phyloP scores from a whole-genome alignment of 2,329 filamentous ascomycete genomes.

The Colletotrichum navitas region DNA sequence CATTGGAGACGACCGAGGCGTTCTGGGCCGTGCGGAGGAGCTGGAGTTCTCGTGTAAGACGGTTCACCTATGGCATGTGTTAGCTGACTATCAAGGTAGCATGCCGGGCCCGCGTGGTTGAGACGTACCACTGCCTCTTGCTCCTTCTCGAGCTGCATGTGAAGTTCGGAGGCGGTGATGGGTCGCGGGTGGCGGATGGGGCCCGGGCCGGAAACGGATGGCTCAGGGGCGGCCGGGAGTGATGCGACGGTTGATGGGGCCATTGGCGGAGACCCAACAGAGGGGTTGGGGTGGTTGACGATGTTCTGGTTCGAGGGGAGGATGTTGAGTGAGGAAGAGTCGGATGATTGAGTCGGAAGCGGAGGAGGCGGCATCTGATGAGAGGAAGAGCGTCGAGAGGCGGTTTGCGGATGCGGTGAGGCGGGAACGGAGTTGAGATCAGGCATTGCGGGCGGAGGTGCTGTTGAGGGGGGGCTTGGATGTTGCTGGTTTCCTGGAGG shows the following conservation, averaged over 20 bases:
- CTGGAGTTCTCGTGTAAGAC: conserved; percentile 88
- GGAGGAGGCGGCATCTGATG: conserved; percentile 59
- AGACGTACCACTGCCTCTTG: conserved; percentile 87
- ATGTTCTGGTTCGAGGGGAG: conserved; percentile 68
- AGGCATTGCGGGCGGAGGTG: conserved; percentile 56
- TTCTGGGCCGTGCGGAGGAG: conserved; percentile 81
- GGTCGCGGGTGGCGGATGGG: conserved; percentile 89
- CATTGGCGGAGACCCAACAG: conserved; percentile 51
- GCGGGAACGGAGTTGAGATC: conserved; percentile 69
- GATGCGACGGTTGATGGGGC: conserved; percentile 46
- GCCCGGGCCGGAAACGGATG: conserved; percentile 69
- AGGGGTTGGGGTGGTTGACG: conserved; percentile 56
- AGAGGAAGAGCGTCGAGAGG: conserved; percentile 59
- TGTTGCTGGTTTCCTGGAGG: conserved; percentile 4
- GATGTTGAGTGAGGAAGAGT: conserved; percentile 61
- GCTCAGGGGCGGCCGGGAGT: conserved; percentile 43
- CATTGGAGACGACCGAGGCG: conserved; percentile 73
- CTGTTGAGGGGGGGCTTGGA: not conserved
- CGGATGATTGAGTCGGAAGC: conserved; percentile 40
- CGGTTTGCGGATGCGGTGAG: conserved; percentile 60
- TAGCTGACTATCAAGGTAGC: conserved; percentile 14
- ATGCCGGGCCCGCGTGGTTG: not conserved
- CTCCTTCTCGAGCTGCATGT: conserved; percentile 92
- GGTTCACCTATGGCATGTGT: conserved; percentile 77
- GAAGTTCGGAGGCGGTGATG: conserved; percentile 88